Conservation (phyloP, 768 basidiomycete species). For the Neoboletus brunneissimus region DNA sequence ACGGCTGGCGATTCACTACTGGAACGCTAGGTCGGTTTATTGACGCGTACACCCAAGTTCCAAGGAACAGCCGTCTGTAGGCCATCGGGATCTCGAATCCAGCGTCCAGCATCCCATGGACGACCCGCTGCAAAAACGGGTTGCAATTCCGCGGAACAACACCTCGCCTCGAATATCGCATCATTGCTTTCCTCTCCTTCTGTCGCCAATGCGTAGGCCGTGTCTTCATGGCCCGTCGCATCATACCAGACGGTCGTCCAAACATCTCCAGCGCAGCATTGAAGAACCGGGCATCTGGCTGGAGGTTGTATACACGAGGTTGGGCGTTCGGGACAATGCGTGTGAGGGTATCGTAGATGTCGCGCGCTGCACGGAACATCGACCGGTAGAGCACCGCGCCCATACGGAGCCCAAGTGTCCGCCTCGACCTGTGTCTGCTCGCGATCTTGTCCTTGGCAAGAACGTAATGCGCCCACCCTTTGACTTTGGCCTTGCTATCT, state of each 20-base stretch:
- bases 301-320: conserved; percentile 36
- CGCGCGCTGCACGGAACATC: conserved; percentile 35
- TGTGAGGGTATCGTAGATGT: conserved; percentile 24
- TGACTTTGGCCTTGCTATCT: conserved; percentile 21
- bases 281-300: conserved; percentile 65
- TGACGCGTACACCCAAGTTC: conserved; percentile 28
- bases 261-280: conserved; percentile 56
- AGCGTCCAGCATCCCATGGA: conserved; percentile 37
- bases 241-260: conserved; percentile 22
- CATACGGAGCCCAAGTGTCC: conserved; percentile 30
- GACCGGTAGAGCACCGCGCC: conserved; percentile 34
- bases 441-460: conserved; percentile 20
- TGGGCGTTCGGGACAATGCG: conserved; percentile 23
- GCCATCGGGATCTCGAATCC: conserved; percentile 42
- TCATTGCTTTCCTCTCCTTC: conserved; percentile 27
- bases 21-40: conserved; percentile 12
- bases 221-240: conserved; percentile 15
- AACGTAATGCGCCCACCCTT: conserved; percentile 38
- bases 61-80: conserved; percentile 40
- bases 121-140: conserved; percentile 37
- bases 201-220: conserved; percentile 30
- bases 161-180: conserved; percentile 29
- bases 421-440: conserved; percentile 24
- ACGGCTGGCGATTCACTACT: conserved; percentile 24
- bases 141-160: conserved; percentile 28